Conservation (phyloP, 2,329 filamentous ascomycete genomes). For the Monilinia vaccinii-corymbosi region DNA sequence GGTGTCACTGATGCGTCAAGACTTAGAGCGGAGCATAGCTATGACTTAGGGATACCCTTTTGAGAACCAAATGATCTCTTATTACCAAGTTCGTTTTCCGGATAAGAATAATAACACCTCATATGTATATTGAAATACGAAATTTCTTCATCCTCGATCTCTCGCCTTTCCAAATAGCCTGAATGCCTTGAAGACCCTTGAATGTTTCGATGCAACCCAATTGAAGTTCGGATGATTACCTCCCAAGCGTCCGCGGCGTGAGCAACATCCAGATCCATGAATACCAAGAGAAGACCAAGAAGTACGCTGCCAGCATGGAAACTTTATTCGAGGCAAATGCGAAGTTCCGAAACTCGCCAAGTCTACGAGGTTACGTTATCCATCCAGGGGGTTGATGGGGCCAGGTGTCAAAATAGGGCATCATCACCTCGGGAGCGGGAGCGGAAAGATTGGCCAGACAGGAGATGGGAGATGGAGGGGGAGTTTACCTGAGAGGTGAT, state of each 20-base stretch:
- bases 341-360: no score
- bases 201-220: no score
- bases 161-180: no score
- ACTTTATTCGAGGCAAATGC: background rate
- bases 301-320: background rate
- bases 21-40: background rate
- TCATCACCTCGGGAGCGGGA: background rate
- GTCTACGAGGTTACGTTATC: no score
- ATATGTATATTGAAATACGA: background rate
- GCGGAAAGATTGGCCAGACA: background rate
- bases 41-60: slow-evolving; percentile 4
- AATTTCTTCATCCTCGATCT: background rate
- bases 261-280: no score
- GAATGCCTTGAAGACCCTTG: background rate
- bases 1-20: background rate
- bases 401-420: no score
- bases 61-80: background rate
- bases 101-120: background rate
- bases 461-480: background rate
- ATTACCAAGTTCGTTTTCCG: background rate
- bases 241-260: background rate
- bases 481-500: no score
- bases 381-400: no score
- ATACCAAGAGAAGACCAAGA: background rate
- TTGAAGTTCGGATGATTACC: background rate